Evolutionary conservation across 805 yeast species (phyloP).

Genomic region (Yamadazyma sp.): DNA sequence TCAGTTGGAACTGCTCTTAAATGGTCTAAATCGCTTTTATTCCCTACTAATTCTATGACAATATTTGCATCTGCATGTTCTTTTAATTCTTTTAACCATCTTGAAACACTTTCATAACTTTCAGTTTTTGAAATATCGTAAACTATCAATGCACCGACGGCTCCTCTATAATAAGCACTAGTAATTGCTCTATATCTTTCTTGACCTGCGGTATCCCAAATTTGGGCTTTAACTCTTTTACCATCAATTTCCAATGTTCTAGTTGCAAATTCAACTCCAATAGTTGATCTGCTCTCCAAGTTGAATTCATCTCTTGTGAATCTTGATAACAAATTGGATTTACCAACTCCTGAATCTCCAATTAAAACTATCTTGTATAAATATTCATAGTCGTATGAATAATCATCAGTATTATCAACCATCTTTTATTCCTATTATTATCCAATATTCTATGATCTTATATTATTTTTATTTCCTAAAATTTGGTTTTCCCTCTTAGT

Average conservation of each 20-base stretch:
- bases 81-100: constrained; percentile 88
- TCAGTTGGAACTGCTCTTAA: constrained; percentile 96
- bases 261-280: constrained; percentile 98
- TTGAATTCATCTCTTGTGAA: constrained; percentile 96
- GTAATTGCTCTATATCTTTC: constrained; percentile 98
- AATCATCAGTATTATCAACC: constrained; percentile 44
- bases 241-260: constrained; percentile 87
- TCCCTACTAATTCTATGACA: constrained; percentile 90
- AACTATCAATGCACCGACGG: constrained; percentile 94
- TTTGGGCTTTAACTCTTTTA: constrained; percentile 81
- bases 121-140: constrained; percentile 92
- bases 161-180: constrained; percentile 95
- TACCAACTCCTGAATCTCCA: constrained; percentile 97
- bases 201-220: constrained; percentile 99
- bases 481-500: too few species aligned
- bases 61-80: constrained; percentile 93
- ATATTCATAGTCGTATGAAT: constrained; percentile 76
- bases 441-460: too few species aligned
- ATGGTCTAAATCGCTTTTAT: constrained; percentile 87
- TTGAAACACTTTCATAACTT: constrained; percentile 78
- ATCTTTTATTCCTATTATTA: too few species aligned
- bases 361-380: constrained; percentile 92
- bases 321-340: constrained; percentile 87
- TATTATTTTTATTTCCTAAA: too few species aligned
- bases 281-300: constrained; percentile 89